A percentile compares a stretch with the other conserved stretches of the same genome.
Evolutionary conservation across 2,329 filamentous ascomycete species (phyloP).

Genomic region (Teratosphaeria pseudoeucalypti): DNA sequence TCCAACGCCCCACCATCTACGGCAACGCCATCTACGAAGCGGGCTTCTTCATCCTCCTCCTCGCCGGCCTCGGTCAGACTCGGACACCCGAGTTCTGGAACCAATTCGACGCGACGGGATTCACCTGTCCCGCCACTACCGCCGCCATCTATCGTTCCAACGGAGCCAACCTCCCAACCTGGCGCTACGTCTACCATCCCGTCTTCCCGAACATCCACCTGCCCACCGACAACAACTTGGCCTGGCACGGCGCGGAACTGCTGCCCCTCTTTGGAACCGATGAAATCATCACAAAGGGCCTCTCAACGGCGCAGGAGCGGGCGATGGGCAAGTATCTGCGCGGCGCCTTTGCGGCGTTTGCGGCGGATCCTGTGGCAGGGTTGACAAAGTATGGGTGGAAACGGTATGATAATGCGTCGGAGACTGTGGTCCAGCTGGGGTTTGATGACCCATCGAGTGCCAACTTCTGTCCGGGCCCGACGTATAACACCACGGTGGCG

Average conservation of each 20-base stretch:
- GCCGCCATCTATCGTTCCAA: neutral
- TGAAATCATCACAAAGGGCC: neutral
- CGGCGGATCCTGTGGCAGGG: slow-evolving; percentile 19
- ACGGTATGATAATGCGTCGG: slow-evolving; percentile 11
- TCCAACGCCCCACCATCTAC: slow-evolving; percentile 31
- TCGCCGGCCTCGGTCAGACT: slow-evolving; percentile 7
- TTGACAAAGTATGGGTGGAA: slow-evolving; percentile 29
- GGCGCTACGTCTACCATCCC: slow-evolving; percentile 1
- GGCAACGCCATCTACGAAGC: slow-evolving; percentile 39
- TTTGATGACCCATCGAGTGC: neutral
- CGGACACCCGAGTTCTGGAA: neutral
- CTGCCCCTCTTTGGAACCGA: neutral
- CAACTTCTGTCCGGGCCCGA: neutral
- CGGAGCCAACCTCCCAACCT: neutral
- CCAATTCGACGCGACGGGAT: slow-evolving; percentile 2
- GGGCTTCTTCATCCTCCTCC: slow-evolving; percentile 36
- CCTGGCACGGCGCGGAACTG: neutral
- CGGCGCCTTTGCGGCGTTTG: slow-evolving; percentile 24
- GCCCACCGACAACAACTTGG: neutral
- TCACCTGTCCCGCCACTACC: slow-evolving; percentile 5
- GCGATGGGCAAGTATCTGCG: slow-evolving; percentile 6
- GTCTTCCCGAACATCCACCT: neutral
- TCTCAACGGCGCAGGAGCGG: neutral
- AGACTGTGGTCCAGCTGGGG: neutral
- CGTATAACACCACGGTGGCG: neutral